Conservation (phyloP, 768 basidiomycete genomes). For the Tylopilus sp. region DNA sequence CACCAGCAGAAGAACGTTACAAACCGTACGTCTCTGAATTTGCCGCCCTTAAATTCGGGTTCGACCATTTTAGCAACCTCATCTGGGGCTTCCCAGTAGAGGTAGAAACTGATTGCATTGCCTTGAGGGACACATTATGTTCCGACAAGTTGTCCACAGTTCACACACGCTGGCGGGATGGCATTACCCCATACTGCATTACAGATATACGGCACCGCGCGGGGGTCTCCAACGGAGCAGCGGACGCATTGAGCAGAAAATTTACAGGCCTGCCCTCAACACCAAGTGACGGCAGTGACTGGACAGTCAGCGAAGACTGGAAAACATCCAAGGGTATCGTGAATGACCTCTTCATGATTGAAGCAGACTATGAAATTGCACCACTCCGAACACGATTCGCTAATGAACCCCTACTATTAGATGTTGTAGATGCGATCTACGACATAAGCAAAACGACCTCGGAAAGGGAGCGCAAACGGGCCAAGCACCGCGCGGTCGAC, state of each 20-base stretch:
- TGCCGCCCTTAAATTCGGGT: no score
- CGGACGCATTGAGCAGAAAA: no score
- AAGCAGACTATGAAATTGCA: neutral
- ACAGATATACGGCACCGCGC: conserved; percentile 14
- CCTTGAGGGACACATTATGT: conserved; percentile 23
- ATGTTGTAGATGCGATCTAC: neutral
- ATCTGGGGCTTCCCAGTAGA: conserved; percentile 30
- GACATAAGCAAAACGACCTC: neutral
- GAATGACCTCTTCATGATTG: neutral
- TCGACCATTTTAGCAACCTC: conserved; percentile 31
- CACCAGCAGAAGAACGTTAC: conserved; percentile 29
- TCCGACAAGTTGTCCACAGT: no score
- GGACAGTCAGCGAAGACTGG: conserved; percentile 32
- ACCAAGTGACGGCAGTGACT: conserved; percentile 28
- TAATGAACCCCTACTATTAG: neutral
- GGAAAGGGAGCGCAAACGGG: neutral
- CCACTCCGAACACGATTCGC: neutral
- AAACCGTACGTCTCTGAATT: conserved; percentile 33
- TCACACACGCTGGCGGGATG: no score
- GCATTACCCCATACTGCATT: conserved; percentile 20
- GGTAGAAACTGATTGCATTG: no score
- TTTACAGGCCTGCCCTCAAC: no score
- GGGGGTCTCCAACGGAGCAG: conserved; percentile 23
- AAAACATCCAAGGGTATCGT: neutral
- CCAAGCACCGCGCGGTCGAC: conserved; percentile 7